phyloP scores from a whole-genome alignment of 768 basidiomycete genomes.

The Pholiota conissans region DNA sequence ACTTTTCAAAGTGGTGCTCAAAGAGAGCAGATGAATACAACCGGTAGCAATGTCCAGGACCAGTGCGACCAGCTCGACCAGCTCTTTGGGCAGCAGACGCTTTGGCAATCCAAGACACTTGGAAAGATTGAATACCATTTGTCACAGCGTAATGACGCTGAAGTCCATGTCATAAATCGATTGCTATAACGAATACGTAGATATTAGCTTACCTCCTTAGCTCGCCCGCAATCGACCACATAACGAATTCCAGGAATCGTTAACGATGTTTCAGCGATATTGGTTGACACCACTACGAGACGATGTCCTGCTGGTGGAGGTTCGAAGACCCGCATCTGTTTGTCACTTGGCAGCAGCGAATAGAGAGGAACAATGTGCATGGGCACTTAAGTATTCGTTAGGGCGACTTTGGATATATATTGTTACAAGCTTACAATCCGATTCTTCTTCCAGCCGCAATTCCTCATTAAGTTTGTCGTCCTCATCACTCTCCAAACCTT shows the following conservation, averaged over 20 bases:
- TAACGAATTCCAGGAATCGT: conserved; percentile 98
- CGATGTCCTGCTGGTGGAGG: conserved; percentile 79
- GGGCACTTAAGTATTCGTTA: conserved; percentile 52
- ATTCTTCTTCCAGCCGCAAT: conserved; percentile 65
- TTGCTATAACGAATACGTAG: background rate
- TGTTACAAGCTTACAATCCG: conserved; percentile 51
- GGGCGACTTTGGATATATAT: background rate
- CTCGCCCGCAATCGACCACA: conserved; percentile 95
- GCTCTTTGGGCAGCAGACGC: conserved; percentile 93
- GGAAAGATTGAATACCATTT: conserved; percentile 89
- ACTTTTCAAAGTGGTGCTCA: conserved; percentile 88
- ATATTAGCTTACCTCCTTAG: conserved; percentile 72
- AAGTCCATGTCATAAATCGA: background rate
- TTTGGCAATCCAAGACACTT: conserved; percentile 92
- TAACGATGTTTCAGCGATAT: conserved; percentile 95
- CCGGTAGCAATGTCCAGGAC: conserved; percentile 97
- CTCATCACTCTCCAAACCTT: conserved; percentile 74
- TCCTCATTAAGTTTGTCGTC: conserved; percentile 57
- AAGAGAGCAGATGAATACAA: conserved; percentile 94
- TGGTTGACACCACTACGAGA: conserved; percentile 92
- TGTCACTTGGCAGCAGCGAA: conserved; percentile 88
- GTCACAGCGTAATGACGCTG: conserved; percentile 82
- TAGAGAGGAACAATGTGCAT: conserved; percentile 96
- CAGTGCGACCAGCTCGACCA: conserved; percentile 95
- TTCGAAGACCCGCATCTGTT: conserved; percentile 92